phyloP scores from a whole-genome alignment of 2,329 filamentous ascomycete genomes.

The Fusarium devonianum region DNA sequence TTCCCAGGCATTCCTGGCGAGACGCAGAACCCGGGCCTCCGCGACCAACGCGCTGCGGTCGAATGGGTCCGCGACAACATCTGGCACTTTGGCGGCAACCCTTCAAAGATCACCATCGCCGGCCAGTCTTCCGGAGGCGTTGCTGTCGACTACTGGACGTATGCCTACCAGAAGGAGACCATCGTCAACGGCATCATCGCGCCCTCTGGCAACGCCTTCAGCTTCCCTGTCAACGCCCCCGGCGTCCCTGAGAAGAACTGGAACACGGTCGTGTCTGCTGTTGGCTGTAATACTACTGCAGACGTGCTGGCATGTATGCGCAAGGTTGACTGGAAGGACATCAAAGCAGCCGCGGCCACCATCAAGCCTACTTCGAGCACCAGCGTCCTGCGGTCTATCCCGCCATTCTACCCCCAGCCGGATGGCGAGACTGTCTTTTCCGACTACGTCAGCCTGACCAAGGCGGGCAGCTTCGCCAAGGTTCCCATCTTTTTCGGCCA shows the following conservation, averaged over 20 bases:
- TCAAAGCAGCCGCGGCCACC: conserved; percentile 48
- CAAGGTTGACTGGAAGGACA: conserved; percentile 43
- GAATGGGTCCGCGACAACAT: conserved; percentile 47
- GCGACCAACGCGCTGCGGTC: conserved; percentile 43
- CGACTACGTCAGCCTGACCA: conserved; percentile 48
- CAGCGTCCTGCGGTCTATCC: conserved; percentile 47
- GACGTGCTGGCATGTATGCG: conserved; percentile 50
- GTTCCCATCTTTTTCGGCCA: conserved; percentile 53
- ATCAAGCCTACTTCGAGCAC: conserved; percentile 45
- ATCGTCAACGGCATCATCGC: conserved; percentile 57
- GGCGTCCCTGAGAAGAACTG: conserved; percentile 50
- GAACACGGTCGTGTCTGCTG: conserved; percentile 48
- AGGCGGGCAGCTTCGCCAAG: conserved; percentile 48
- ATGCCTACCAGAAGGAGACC: conserved; percentile 57
- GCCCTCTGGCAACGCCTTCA: conserved; percentile 55
- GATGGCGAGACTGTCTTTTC: conserved; percentile 52
- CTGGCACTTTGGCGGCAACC: conserved; percentile 41
- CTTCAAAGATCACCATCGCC: conserved; percentile 44
- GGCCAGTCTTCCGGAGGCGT: conserved; percentile 47
- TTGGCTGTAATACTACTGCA: conserved; percentile 47
- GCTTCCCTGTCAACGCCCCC: conserved; percentile 52
- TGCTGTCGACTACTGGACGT: conserved; percentile 56
- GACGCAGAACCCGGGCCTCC: conserved; percentile 40
- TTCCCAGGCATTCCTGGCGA: conserved; percentile 46
- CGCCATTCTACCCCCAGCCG: conserved; percentile 52